A percentile compares a stretch with the other conserved stretches of the same genome.
These are phyloP conservation scores for Fistulinella cinereoalba DNA, from an alignment of 1,284 basidiomycete genomes.

Conservation along the genomic window DNA sequence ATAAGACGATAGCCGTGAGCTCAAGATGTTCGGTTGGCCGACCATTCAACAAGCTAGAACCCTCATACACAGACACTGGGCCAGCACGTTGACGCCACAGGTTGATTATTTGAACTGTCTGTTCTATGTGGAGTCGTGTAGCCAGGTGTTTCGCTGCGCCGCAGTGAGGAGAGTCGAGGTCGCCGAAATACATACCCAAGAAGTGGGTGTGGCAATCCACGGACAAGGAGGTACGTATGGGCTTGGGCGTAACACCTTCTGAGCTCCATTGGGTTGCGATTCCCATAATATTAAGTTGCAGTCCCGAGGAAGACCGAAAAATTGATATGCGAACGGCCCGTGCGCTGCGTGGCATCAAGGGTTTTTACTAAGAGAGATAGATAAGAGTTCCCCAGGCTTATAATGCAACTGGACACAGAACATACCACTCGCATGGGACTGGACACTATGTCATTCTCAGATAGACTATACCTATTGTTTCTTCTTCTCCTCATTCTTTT, in stretches of 20 bases:
- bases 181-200: neutral
- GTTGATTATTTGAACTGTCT: neutral
- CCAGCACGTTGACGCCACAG: neutral
- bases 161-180: neutral
- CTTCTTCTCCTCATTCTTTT: constrained; percentile 10
- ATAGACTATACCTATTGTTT: constrained; percentile 19
- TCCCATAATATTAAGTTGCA: neutral
- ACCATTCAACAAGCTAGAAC: neutral
- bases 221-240: neutral
- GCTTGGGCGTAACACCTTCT: neutral
- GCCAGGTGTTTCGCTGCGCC: neutral
- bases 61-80: too few relatives aligned
- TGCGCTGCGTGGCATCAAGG: constrained; percentile 1
- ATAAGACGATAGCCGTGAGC: too few relatives aligned
- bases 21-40: too few relatives aligned
- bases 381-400: constrained; percentile 9
- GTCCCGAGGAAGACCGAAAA: neutral
- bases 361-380: neutral
- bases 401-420: too few relatives aligned
- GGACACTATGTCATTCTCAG: constrained; percentile 12
- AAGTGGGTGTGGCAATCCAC: neutral
- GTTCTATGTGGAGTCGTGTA: neutral
- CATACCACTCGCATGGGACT: too few relatives aligned
- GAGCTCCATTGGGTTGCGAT: neutral
- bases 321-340: neutral